These are phyloP conservation scores for Chimonanthus salicifolius DNA, from an alignment of 164 flowering plant species.

Conservation along the genomic window DNA sequence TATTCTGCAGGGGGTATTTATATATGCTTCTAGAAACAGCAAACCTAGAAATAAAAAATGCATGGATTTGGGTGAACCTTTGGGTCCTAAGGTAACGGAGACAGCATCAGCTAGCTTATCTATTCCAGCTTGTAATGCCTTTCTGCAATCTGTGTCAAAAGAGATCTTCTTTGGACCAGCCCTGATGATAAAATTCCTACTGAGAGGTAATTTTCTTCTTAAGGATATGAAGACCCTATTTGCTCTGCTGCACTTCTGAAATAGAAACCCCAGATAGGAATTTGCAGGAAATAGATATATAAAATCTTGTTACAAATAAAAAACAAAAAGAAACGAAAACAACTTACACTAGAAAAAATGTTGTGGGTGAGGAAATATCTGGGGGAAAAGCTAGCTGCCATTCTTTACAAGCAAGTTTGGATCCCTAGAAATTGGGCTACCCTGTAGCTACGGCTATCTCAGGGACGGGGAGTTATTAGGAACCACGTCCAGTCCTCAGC, in stretches of 20 bases:
- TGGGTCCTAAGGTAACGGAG: slow-evolving; percentile 85
- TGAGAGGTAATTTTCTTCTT: slow-evolving; percentile 4
- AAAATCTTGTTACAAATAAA: background rate
- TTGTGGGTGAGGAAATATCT: background rate
- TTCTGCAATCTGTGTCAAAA: slow-evolving; percentile 63
- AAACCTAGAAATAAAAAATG: background rate
- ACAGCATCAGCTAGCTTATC: slow-evolving; percentile 98
- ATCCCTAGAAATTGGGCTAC: too few species aligned
- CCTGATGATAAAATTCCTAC: slow-evolving; percentile 27
- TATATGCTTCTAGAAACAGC: background rate
- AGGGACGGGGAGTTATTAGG: too few species aligned
- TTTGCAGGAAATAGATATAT: background rate
- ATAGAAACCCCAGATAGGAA: background rate
- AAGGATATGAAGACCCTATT: background rate
- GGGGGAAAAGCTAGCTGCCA: background rate
- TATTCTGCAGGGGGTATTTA: too few species aligned
- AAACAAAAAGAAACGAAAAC: background rate
- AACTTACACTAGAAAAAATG: slow-evolving; percentile 3
- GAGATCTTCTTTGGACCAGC: slow-evolving; percentile 76
- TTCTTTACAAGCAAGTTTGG: background rate
- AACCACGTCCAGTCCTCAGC: too few species aligned
- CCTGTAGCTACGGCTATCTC: too few species aligned
- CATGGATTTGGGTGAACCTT: slow-evolving; percentile 37
- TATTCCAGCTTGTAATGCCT: slow-evolving; percentile 62
- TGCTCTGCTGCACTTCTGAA: background rate